phyloP scores from a whole-genome alignment of 1,139 yeast species.

The Zygoascus hellenicus region DNA sequence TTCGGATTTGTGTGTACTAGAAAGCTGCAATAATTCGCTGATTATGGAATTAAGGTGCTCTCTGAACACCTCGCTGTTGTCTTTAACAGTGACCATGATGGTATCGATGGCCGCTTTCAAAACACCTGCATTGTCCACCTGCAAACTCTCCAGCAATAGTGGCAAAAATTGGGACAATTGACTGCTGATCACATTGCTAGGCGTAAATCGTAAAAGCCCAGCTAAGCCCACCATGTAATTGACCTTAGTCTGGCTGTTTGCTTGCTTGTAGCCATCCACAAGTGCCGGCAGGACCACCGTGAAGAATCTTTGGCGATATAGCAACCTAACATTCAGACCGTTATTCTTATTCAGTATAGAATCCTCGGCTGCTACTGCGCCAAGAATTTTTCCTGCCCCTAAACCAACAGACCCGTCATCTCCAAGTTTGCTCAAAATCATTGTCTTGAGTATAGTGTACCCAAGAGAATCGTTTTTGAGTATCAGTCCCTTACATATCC shows the following conservation, averaged over 20 bases:
- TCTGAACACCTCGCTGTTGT: constrained; percentile 46
- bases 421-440: constrained; percentile 37
- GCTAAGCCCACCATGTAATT: constrained; percentile 62
- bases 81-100: constrained; percentile 45
- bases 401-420: constrained; percentile 28
- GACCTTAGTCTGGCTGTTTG: constrained; percentile 28
- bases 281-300: constrained; percentile 38
- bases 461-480: constrained; percentile 51
- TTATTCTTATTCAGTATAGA: constrained; percentile 52
- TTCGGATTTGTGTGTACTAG: constrained; percentile 16
- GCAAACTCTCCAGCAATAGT: constrained; percentile 59
- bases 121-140: constrained; percentile 45
- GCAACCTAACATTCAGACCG: constrained; percentile 53
- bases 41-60: constrained; percentile 53
- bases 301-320: constrained; percentile 77
- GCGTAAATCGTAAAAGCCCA: constrained; percentile 58
- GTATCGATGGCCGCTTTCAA: constrained; percentile 52
- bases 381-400: constrained; percentile 50
- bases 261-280: constrained; percentile 25
- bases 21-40: constrained; percentile 44
- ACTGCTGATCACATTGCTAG: constrained; percentile 53
- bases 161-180: constrained; percentile 65
- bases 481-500: constrained; percentile 69
- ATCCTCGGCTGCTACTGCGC: constrained; percentile 60
- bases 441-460: constrained; percentile 35